These are phyloP conservation scores for Lactarius evosmus DNA, from an alignment of 768 basidiomycete genomes.

Conservation along the genomic window DNA sequence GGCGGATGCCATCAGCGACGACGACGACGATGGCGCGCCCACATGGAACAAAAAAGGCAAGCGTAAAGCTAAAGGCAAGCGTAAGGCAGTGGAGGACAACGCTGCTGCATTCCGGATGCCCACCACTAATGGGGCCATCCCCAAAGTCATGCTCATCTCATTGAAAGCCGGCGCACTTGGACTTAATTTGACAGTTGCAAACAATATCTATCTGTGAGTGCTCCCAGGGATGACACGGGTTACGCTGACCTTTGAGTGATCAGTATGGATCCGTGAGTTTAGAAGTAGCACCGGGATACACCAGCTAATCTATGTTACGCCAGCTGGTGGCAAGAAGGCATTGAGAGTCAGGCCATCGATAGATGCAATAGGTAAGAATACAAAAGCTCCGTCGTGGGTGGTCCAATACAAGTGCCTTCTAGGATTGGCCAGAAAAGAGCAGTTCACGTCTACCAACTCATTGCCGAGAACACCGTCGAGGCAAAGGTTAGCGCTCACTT, in stretches of 20 bases:
- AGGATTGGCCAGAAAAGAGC: slow-evolving; percentile 79
- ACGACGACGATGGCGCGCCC: slow-evolving; percentile 1
- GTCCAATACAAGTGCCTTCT: background rate
- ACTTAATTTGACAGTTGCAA: slow-evolving; percentile 84
- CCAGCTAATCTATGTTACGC: slow-evolving; percentile 7
- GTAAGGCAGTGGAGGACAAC: slow-evolving; percentile 26
- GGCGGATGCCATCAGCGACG: slow-evolving; percentile 30
- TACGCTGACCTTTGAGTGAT: slow-evolving; percentile 6
- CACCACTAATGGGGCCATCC: slow-evolving; percentile 43
- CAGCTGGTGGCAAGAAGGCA: slow-evolving; percentile 88
- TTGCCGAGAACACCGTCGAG: slow-evolving; percentile 87
- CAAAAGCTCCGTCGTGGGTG: background rate
- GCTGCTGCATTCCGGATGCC: background rate
- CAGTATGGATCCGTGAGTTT: slow-evolving; percentile 80
- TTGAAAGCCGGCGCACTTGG: slow-evolving; percentile 83
- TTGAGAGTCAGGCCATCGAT: slow-evolving; percentile 82
- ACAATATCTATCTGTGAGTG: slow-evolving; percentile 77
- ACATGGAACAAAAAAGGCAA: slow-evolving; percentile 31
- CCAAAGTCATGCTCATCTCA: slow-evolving; percentile 82
- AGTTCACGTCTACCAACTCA: slow-evolving; percentile 85
- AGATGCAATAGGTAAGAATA: slow-evolving; percentile 60
- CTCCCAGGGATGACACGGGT: background rate
- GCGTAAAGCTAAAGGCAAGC: slow-evolving; percentile 22
- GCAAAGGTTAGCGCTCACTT: slow-evolving; percentile 53
- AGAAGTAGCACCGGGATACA: background rate